phyloP scores from a whole-genome alignment of 441 rosid species.

The Viola pubescens region DNA sequence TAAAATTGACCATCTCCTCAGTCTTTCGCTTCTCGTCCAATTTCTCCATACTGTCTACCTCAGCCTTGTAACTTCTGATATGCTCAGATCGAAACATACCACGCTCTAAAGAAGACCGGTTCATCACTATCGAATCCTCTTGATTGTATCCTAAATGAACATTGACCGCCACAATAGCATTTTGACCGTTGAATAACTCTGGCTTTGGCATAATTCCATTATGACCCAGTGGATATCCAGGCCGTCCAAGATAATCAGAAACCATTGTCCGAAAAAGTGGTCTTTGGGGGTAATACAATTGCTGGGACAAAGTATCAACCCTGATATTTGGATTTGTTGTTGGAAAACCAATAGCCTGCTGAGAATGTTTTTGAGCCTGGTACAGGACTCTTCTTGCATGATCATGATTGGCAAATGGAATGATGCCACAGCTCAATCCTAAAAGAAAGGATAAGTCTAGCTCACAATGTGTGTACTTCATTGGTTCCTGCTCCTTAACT shows the following conservation, averaged over 20 bases:
- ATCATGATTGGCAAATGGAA: conserved; percentile 87
- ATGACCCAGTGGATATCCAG: conserved; percentile 29
- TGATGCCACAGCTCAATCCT: conserved; percentile 80
- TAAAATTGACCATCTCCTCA: conserved; percentile 45
- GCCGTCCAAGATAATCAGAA: conserved; percentile 61
- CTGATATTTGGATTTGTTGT: conserved; percentile 76
- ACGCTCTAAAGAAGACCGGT: conserved; percentile 76
- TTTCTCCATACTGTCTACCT: conserved; percentile 66
- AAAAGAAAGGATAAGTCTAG: conserved; percentile 73
- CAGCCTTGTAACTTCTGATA: conserved; percentile 82
- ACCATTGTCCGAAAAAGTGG: conserved; percentile 72
- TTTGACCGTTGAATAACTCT: conserved; percentile 75
- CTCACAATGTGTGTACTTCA: conserved; percentile 69
- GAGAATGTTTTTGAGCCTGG: conserved; percentile 84
- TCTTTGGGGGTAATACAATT: conserved; percentile 72
- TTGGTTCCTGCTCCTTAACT: conserved; percentile 24
- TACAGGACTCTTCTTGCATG: conserved; percentile 88
- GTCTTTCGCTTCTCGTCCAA: conserved; percentile 44
- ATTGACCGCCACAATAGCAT: conserved; percentile 86
- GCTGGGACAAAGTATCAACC: conserved; percentile 79
- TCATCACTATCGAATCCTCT: conserved; percentile 93
- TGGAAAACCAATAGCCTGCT: conserved; percentile 88
- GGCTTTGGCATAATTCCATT: conserved; percentile 39
- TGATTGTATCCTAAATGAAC: conserved; percentile 93
- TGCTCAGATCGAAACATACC: conserved; percentile 90